Evolutionary conservation across 2,329 filamentous ascomycete species (phyloP), one percentile per base, ranked within the genome.

Genomic region (Fusarium sp.): DNA sequence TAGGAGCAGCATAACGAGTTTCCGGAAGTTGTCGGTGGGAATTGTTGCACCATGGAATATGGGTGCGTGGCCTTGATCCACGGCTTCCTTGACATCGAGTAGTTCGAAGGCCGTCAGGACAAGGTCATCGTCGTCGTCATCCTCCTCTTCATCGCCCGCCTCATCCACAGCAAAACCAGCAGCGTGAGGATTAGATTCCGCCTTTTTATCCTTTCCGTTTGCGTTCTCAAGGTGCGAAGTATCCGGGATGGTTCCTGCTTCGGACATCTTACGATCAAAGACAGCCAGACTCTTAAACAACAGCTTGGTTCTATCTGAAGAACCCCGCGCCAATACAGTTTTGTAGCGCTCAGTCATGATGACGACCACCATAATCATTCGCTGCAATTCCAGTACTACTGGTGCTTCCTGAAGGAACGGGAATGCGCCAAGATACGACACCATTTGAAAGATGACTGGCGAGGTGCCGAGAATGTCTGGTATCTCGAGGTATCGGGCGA

Each of bases 271-370:
- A 50, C 89, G 85, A 75, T 94, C 92, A 71, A 91, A 89, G 5
- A 94, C 90, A 7, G 91, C 91, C 70, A 94, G 75, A 72, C 91
- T 92, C 73, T 88, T 88, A 79, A 93, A 94, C 13, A 94, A 76
- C 50, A 94, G 82, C 76, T 89, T 89, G 28, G 85, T 84, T 67
- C 89, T 85, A 72, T 89, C 88, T 21, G 82, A 81, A 28, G 84
- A 84, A 3, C 87, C 86, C 62, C 84, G 84, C 57, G 85, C 84
- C 36, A 94, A 76, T 9, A 93, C 89, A 28, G 85, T 85, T 47
- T 84, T 84, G 76, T 92, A 91, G 61, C 91, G 84, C 72, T 91
- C 89, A 2, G 91, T 93, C 82, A 93, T 84, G 66, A 94, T 87
- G 3, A 90, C 89, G 47, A 94, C 84, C 2, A 92, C 90, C 81